phyloP scores from a whole-genome alignment of 2,329 filamentous ascomycete genomes.

The Lachnellula hyalina region DNA sequence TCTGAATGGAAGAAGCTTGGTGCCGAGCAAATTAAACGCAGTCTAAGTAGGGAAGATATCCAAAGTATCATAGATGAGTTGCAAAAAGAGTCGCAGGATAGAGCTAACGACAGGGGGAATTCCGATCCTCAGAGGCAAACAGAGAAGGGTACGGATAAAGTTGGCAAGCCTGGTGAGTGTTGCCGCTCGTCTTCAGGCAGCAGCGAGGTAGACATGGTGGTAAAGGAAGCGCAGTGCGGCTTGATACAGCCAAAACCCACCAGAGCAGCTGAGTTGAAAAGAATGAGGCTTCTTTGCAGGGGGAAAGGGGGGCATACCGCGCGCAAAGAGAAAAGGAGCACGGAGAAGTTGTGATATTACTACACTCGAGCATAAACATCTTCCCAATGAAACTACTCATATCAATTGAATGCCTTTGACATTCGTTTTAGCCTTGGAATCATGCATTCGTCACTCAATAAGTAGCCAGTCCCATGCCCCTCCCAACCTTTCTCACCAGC shows the following conservation, averaged over 20 bases:
- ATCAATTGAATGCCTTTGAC: background rate
- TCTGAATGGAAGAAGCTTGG: slow-evolving; percentile 2
- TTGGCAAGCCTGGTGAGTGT: background rate
- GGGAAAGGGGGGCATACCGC: slow-evolving; percentile 15
- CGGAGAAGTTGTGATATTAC: slow-evolving; percentile 5
- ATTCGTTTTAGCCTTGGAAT: too few species aligned
- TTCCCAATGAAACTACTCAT: background rate
- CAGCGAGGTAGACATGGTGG: slow-evolving; percentile 16
- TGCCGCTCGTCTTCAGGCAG: background rate
- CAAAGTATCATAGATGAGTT: slow-evolving; percentile 11
- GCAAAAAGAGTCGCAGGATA: slow-evolving; percentile 5
- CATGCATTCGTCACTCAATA: slow-evolving; percentile 7
- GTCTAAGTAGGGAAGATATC: slow-evolving; percentile 8
- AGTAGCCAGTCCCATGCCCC: slow-evolving; percentile 61
- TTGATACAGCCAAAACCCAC: slow-evolving; percentile 27
- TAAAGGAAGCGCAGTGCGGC: slow-evolving; percentile 28
- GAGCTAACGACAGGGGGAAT: slow-evolving; percentile 5
- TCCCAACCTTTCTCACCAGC: slow-evolving; percentile 69
- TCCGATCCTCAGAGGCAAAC: background rate
- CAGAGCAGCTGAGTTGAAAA: slow-evolving; percentile 25
- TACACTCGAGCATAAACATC: background rate
- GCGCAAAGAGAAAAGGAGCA: slow-evolving; percentile 12
- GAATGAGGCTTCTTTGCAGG: slow-evolving; percentile 27
- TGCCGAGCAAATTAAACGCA: background rate
- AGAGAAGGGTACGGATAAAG: background rate